A percentile compares a stretch with the other conserved stretches of the same genome.
phyloP scores from a whole-genome alignment of 2,329 filamentous ascomycete genomes.

The Paecilomyces fulvus region DNA sequence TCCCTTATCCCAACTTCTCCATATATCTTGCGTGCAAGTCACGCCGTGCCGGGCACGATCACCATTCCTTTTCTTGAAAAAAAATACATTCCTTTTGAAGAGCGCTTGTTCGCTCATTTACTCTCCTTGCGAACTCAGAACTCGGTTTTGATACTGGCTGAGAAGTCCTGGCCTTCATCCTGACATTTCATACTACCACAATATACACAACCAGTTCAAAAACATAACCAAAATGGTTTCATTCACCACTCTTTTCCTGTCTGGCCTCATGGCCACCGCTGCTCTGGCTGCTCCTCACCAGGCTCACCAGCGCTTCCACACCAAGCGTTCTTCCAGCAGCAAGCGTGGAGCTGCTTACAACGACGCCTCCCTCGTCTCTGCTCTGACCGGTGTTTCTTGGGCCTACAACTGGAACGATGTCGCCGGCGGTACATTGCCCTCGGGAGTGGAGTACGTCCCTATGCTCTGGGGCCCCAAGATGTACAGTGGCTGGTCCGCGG shows the following conservation, averaged over 20 bases:
- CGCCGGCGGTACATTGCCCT: slow-evolving; percentile 20
- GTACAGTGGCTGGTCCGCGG: slow-evolving; percentile 26
- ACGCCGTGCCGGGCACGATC: not conserved
- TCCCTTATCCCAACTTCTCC: not conserved
- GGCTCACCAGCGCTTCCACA: slow-evolving; percentile 11
- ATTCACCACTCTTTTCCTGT: not conserved
- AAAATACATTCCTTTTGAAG: not conserved
- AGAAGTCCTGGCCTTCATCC: not conserved
- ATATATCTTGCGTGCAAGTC: not conserved
- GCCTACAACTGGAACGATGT: slow-evolving; percentile 38
- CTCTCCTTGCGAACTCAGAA: not conserved
- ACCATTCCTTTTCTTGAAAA: not conserved
- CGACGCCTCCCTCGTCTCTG: slow-evolving; percentile 20
- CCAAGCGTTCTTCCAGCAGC: slow-evolving; percentile 3
- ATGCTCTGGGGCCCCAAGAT: slow-evolving; percentile 37
- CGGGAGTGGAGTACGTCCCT: slow-evolving; percentile 34
- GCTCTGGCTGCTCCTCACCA: slow-evolving; percentile 13
- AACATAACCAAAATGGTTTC: not conserved
- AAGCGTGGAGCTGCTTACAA: slow-evolving; percentile 36
- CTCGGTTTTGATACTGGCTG: not conserved
- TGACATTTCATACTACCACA: not conserved
- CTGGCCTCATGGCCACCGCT: slow-evolving; percentile 9
- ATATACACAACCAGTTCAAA: not conserved
- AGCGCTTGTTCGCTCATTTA: not conserved
- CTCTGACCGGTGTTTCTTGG: slow-evolving; percentile 32